Evolutionary conservation across 495 filamentous ascomycete species (phyloP), one percentile per base, ranked within the genome.

Genomic region (Penicillium subrubescens): DNA sequence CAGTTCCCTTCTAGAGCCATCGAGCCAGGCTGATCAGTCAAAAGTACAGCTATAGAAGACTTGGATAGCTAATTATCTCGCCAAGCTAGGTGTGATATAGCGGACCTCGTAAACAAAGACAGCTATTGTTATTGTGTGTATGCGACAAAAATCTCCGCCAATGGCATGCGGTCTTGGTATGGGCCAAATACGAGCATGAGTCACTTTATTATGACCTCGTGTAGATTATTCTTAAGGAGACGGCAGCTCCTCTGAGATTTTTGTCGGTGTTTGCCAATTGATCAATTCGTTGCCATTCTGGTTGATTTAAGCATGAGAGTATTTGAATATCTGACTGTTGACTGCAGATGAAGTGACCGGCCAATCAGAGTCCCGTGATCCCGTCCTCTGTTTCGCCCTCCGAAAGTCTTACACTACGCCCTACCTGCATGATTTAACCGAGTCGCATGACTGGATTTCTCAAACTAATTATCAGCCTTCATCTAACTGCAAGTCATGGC

Each of bases 81-180:
- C 19, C 44, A 48, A 5, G 44, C 44, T 25, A 5, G 44, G 19
- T 25, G 44, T 25, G 10, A 23, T 11, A 11, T 23, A 8, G 8
- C 8, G 14, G 21, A 15, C 25, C 33, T 29, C n/a, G 29, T 39
- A 7, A 17, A 41, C 14, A 17, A 31, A 6, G 27, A 29, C 48
- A 23, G 14, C 48, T 8, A 52, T 8, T 15, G 48, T 0, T 56
- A 52, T 17, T 15, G 48, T 5, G 37, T 37, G 53, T 56, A 56
- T 56, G 53, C 33, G 53, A 56, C 33, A 56, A 56, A 37, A 37
- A 56, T 2, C n/a, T 56, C 53, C 33, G 53, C 53, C 53, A 56
- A 56, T 56, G 19, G 53, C 19, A 8, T 31, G 48, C 25, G 10
- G 4, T 1, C 14, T 4, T 44, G 21, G 46, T 27, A 50, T 19